Evolutionary conservation across 1,284 basidiomycete genomes (phyloP), one percentile per base, ranked within the genome.

Genomic region (Lignosus rhinocerotis): DNA sequence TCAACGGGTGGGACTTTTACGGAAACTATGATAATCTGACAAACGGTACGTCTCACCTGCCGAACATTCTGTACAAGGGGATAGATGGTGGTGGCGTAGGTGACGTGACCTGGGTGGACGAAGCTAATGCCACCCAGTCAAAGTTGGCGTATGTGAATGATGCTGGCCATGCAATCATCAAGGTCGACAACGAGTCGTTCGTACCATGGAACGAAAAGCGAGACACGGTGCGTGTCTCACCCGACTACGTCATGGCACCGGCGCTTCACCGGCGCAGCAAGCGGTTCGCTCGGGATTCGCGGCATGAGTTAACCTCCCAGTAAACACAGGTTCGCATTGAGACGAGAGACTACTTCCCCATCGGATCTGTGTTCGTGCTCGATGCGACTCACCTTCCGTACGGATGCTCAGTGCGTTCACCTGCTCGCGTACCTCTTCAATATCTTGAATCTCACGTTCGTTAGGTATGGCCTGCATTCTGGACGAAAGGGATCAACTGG

Each of bases 331-430:
- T 85, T 33, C 76, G 83, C 31, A 80, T 86, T 39, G 80, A 80
- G 4, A 77, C 77, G 0, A 70, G 78, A 55, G 77, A 78, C 30
- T 68, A 73, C 9, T 86, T 84, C 60, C 71, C 70, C 16, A 62
- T 84, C 11, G 86, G 86, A 6, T 82, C 78, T 36, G 71, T 89
- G 17, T 83, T 82, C 78, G 75, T 88, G 10, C 75, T 86, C 41
- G 87, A 90, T 67, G 74, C 80, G 2, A 67, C 80, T 6, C 85
- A 88, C 70, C 67, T 88, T 52, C 87, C 87, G 0, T 86, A 75
- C 54, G 81, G 82, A 2, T 83, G 81, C 60, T 80, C 78, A 5
- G 80, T 80, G 60, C 34, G 66, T 61, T n/a, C n/a, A 16, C 10
- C 7, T 14, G 19, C 12, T 41, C 43, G 31, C 1, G 2, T 14